Percentiles rank a stretch among this genome's conserved stretches.
These are phyloP conservation scores for Starmerella potacharoeniae DNA, from an alignment of 805 yeast species.

Conservation along the genomic window DNA sequence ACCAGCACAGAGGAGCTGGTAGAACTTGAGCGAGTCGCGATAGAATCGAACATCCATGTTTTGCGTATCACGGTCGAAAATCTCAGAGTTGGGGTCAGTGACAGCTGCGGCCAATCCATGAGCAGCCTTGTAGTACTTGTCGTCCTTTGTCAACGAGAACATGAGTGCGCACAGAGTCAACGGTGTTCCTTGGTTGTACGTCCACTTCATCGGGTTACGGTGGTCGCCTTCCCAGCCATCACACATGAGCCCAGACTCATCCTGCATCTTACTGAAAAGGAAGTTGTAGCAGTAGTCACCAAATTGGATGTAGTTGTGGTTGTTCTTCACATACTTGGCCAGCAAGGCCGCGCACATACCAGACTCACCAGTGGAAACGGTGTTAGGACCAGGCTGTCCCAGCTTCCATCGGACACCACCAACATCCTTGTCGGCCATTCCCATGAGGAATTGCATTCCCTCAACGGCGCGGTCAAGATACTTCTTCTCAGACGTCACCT, in stretches of 20 bases:
- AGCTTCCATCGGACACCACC: constrained; percentile 66
- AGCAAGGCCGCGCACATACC: constrained; percentile 52
- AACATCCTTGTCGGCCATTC: constrained; percentile 41
- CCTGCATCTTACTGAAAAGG: constrained; percentile 42
- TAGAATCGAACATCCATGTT: constrained; percentile 45
- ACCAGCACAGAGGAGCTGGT: constrained; percentile 56
- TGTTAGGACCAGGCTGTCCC: constrained; percentile 44
- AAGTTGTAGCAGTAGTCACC: constrained; percentile 52
- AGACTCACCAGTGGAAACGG: constrained; percentile 58
- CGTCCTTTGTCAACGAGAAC: constrained; percentile 40
- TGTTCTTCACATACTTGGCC: constrained; percentile 36
- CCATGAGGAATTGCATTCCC: constrained; percentile 49
- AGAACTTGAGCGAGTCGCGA: constrained; percentile 53
- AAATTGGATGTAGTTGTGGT: constrained; percentile 41
- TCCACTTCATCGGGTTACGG: constrained; percentile 45
- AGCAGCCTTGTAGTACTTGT: constrained; percentile 36
- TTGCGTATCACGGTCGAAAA: constrained; percentile 53
- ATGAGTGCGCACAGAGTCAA: constrained; percentile 43
- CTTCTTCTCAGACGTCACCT: constrained; percentile 46
- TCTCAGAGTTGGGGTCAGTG: constrained; percentile 42
- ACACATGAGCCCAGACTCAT: constrained; percentile 43
- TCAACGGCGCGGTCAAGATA: constrained; percentile 48
- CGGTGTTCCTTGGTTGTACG: constrained; percentile 59
- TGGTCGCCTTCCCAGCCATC: constrained; percentile 46
- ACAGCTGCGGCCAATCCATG: constrained; percentile 42